These are phyloP conservation scores for Eucalyptus polybractea DNA, from an alignment of 345 rosid genomes.

Conservation along the genomic window DNA sequence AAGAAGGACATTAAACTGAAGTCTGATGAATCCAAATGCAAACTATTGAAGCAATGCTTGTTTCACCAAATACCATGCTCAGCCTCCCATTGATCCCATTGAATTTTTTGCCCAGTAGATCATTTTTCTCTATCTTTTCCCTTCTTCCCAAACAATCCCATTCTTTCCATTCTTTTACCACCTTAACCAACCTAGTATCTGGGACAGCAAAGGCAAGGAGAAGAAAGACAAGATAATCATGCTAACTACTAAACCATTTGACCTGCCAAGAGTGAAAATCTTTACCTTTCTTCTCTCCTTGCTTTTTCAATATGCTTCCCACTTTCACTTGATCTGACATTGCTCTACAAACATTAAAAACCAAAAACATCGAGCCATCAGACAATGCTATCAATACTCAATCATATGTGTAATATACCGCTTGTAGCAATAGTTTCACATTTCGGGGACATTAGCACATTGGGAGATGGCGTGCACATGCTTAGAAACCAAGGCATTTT, in stretches of 20 bases:
- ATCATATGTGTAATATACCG: neutral
- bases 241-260: neutral
- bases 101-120: neutral
- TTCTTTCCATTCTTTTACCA: neutral
- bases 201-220: neutral
- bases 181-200: neutral
- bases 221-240: neutral
- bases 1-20: neutral
- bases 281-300: constrained; percentile 9
- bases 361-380: neutral
- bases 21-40: neutral
- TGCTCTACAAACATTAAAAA: neutral
- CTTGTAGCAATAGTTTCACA: neutral
- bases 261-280: neutral
- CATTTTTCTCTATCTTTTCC: neutral
- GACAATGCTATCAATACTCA: neutral
- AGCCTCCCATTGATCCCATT: neutral
- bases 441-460: neutral
- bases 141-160: neutral
- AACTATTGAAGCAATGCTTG: neutral
- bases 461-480: neutral
- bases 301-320: neutral
- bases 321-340: neutral
- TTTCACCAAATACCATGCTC: neutral
- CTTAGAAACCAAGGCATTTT: neutral